phyloP scores from a whole-genome alignment of 768 basidiomycete genomes.

The Favolaschia claudopus region DNA sequence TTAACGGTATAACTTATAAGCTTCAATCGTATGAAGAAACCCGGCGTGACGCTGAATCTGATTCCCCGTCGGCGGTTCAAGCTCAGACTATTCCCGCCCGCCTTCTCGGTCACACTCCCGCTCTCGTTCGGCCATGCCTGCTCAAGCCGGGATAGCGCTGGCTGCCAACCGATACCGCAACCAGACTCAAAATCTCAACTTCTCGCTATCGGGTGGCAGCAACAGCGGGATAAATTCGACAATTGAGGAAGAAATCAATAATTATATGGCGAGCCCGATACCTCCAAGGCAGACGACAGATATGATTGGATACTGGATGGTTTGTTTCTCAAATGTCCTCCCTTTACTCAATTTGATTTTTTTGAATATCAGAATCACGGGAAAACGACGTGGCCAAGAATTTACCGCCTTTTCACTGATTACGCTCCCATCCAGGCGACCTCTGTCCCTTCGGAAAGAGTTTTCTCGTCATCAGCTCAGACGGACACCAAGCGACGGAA shows the following conservation, averaged over 20 bases:
- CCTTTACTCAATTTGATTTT: neutral
- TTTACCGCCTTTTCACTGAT: slow-evolving; percentile 4
- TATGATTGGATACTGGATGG: slow-evolving; percentile 5
- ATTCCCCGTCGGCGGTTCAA: neutral
- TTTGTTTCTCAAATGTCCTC: neutral
- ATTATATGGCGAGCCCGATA: neutral
- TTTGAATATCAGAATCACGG: slow-evolving; percentile 5
- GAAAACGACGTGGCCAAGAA: slow-evolving; percentile 1
- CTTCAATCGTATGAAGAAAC: neutral
- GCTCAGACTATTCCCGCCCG: no score
- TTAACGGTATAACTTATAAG: neutral
- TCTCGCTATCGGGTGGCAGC: neutral
- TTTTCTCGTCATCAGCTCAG: neutral
- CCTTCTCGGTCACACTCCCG: neutral
- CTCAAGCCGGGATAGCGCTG: neutral
- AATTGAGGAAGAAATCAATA: neutral
- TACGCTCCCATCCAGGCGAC: slow-evolving; percentile 4
- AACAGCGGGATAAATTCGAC: neutral
- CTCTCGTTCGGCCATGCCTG: neutral
- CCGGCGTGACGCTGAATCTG: neutral
- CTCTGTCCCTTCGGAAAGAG: neutral
- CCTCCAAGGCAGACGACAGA: neutral
- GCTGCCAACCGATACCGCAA: neutral
- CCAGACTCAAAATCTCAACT: neutral
- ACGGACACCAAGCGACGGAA: no score